Base-by-base conservation (phyloP, 1,139 yeast genomes). In the Taphrina wiesneri region DNA sequence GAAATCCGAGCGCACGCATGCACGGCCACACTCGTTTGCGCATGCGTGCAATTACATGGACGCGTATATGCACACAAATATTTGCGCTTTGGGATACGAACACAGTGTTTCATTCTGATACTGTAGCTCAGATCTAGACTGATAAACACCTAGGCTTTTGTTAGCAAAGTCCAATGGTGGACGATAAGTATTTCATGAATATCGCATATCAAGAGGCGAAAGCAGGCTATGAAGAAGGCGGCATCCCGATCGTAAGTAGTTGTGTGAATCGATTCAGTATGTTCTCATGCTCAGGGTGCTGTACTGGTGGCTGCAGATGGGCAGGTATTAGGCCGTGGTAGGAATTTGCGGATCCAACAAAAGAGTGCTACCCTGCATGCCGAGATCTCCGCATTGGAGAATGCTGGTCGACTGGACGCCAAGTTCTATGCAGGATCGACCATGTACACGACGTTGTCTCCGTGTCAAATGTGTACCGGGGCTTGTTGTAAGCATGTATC, bases 391-490 rank as follows among this genome's bases (percentile, higher is more conserved):
- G 59, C 59, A 9, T 36, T 54, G 21, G 59, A 54, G 36, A 41
- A 54, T 54, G 59, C 59, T 21, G 59, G 59, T 6, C 30, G 59
- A 39, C 34, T 54, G 2, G 30, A 21, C 11, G 59, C 59, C 36
- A 41, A 17, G 15, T 15, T 21, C 7, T 54, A 54, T 34, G 15
- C 21, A 19, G 59, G 59, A 6, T 47, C 59, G 21, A 54, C 59
- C 19, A 54, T 54, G 59, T 54, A 54, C 47, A 54, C 59, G 6
- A 54, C 59, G 5, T 17, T 54, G 11, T 54, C 59, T 39, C 59
- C 59, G 6, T 54, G 59, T 25, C 32, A 23, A n/a, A 54, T 54
- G 59, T 54, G 59, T 25, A 39, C 59, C 32, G 59, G 59, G 9
- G 59, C 59, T 23, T 54, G 59, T 17, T 17, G 59, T 54, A 1